These are phyloP conservation scores for Myxozyma melibiosi DNA, from an alignment of 805 yeast genomes.

Conservation along the genomic window DNA sequence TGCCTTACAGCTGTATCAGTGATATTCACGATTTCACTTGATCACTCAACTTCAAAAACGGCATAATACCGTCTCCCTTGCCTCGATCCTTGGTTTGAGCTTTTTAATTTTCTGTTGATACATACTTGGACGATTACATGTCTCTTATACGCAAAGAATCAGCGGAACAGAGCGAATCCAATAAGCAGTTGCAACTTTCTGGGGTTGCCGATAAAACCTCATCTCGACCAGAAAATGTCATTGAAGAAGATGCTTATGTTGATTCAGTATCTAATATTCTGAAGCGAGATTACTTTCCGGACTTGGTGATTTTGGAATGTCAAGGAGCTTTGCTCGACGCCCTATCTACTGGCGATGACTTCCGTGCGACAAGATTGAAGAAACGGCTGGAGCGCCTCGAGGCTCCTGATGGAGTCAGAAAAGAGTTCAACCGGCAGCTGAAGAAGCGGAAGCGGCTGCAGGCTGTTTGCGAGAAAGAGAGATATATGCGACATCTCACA, in stretches of 20 bases:
- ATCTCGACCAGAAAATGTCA: conserved; percentile 20
- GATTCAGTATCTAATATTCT: conserved; percentile 35
- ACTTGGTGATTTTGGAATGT: conserved; percentile 15
- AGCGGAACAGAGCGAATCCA: too few species aligned
- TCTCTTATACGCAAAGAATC: too few species aligned
- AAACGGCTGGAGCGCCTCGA: conserved; percentile 15
- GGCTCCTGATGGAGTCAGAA: conserved; percentile 16
- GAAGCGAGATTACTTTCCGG: conserved; percentile 36
- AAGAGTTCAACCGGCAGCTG: conserved; percentile 2
- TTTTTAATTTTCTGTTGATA: too few species aligned
- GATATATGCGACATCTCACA: background rate
- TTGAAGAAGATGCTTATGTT: conserved; percentile 40
- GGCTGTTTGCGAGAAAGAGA: background rate
- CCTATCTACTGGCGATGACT: conserved; percentile 6
- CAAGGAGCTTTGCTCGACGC: conserved; percentile 26
- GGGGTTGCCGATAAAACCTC: too few species aligned
- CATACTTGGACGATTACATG: too few species aligned
- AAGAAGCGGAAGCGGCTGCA: background rate
- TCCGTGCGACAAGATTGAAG: conserved; percentile 6
- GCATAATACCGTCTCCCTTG: too few species aligned
- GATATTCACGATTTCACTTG: too few species aligned
- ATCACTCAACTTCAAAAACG: too few species aligned
- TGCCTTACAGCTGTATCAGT: too few species aligned
- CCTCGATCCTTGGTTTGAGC: too few species aligned
- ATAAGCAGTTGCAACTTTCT: too few species aligned